A percentile compares a stretch with the other conserved stretches of the same genome.
Conservation (phyloP, 257 asterid species). For the Striga asiatica region DNA sequence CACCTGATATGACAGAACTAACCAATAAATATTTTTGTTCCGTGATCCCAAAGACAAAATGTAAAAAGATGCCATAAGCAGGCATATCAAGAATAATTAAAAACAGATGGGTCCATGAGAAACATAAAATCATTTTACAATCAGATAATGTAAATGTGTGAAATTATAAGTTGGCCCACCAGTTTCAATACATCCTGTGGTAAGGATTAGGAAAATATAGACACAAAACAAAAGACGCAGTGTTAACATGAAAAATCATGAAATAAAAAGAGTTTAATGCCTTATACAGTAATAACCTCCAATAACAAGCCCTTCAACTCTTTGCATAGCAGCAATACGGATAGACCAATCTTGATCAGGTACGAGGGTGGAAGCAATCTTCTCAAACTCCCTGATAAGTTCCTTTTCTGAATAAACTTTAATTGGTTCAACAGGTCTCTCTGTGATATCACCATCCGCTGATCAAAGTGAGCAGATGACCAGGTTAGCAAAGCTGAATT, state of each 20-base stretch:
- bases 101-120: background rate
- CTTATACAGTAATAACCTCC: slow-evolving; percentile 43
- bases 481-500: slow-evolving; percentile 10
- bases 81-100: background rate
- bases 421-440: slow-evolving; percentile 70
- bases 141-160: background rate
- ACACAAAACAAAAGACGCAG: background rate
- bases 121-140: background rate
- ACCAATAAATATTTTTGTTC: background rate
- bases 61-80: background rate
- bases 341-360: slow-evolving; percentile 87
- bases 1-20: slow-evolving; percentile 39
- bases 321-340: slow-evolving; percentile 76
- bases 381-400: slow-evolving; percentile 70
- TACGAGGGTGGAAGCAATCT: slow-evolving; percentile 61
- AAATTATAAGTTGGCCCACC: background rate
- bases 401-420: slow-evolving; percentile 78
- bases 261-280: background rate
- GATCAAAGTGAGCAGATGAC: slow-evolving; percentile 15
- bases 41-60: background rate
- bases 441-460: slow-evolving; percentile 72
- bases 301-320: slow-evolving; percentile 65
- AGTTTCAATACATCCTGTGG: background rate
- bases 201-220: background rate
- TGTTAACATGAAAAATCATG: background rate